These are phyloP conservation scores for Sophora flavescens DNA, from an alignment of 306 rosid genomes.

Conservation along the genomic window DNA sequence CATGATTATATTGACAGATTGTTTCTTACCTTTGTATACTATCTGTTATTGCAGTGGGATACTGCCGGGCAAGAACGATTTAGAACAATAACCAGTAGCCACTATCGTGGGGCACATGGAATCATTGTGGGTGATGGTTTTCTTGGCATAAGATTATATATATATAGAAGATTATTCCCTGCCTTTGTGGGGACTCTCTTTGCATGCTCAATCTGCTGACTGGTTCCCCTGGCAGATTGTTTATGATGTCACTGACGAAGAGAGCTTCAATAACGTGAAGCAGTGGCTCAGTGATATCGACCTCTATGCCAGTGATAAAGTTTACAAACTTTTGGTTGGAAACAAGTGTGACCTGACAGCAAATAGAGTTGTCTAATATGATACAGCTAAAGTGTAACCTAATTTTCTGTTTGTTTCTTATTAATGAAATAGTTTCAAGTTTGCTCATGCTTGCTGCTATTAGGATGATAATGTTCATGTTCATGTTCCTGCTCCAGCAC, in stretches of 20 bases:
- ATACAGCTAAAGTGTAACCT: constrained; percentile 57
- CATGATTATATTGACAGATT: constrained; percentile 28
- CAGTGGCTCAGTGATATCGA: constrained; percentile 72
- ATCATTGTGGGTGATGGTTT: constrained; percentile 59
- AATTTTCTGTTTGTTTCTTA: background rate
- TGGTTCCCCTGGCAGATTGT: constrained; percentile 54
- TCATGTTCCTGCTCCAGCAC: constrained; percentile 19
- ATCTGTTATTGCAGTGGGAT: constrained; percentile 62
- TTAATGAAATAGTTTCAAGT: constrained; percentile 18
- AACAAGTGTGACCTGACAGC: constrained; percentile 67
- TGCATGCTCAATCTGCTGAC: constrained; percentile 34
- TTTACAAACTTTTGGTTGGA: constrained; percentile 68
- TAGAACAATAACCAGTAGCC: constrained; percentile 67
- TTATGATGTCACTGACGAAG: constrained; percentile 66
- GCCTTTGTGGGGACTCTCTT: constrained; percentile 17
- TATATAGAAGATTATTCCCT: constrained; percentile 22
- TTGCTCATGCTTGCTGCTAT: constrained; percentile 6
- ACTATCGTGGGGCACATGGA: constrained; percentile 70
- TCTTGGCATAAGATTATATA: constrained; percentile 27
- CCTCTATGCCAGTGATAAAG: constrained; percentile 66
- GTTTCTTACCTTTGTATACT: constrained; percentile 32
- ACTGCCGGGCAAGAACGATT: constrained; percentile 71
- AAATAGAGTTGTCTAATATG: constrained; percentile 61
- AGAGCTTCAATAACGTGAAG: constrained; percentile 67
- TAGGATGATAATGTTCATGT: constrained; percentile 30